phyloP scores from a whole-genome alignment of 176 grass and related monocot species.

The Oryza officinalis region DNA sequence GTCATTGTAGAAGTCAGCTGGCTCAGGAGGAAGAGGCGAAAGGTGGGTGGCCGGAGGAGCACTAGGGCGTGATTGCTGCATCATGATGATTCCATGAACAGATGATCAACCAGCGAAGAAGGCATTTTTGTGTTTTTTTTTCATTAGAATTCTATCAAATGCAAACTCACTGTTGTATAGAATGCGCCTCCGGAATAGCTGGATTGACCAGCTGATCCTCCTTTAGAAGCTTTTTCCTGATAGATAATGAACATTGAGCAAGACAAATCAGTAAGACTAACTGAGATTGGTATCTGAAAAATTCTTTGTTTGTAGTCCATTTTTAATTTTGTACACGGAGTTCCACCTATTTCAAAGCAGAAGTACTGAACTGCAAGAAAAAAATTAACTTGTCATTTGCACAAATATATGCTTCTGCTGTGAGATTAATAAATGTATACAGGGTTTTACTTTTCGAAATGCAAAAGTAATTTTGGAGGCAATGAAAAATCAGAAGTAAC shows the following conservation, averaged over 20 bases:
- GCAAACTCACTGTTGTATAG: constrained; percentile 41
- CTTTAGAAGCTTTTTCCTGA: constrained; percentile 39
- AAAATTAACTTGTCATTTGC: neutral
- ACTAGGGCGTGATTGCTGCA: constrained; percentile 45
- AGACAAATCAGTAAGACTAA: neutral
- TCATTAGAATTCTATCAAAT: neutral
- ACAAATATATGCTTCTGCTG: neutral
- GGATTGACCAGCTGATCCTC: constrained; percentile 32
- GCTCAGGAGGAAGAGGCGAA: constrained; percentile 69
- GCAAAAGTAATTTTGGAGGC: too few relatives aligned
- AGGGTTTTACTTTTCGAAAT: too few relatives aligned
- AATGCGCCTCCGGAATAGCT: constrained; percentile 46
- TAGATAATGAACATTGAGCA: neutral
- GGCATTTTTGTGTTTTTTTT: too few relatives aligned
- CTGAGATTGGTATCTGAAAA: neutral
- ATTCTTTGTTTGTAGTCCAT: neutral
- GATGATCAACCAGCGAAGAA: neutral
- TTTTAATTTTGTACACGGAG: neutral
- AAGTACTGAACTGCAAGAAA: neutral
- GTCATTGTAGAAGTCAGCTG: constrained; percentile 69
- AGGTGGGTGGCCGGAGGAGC: constrained; percentile 54
- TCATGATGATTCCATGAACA: neutral
- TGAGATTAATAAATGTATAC: neutral
- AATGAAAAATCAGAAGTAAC: too few relatives aligned
- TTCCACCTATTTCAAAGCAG: neutral